phyloP scores from a whole-genome alignment of 306 rosid species.

The Glycine soja region DNA sequence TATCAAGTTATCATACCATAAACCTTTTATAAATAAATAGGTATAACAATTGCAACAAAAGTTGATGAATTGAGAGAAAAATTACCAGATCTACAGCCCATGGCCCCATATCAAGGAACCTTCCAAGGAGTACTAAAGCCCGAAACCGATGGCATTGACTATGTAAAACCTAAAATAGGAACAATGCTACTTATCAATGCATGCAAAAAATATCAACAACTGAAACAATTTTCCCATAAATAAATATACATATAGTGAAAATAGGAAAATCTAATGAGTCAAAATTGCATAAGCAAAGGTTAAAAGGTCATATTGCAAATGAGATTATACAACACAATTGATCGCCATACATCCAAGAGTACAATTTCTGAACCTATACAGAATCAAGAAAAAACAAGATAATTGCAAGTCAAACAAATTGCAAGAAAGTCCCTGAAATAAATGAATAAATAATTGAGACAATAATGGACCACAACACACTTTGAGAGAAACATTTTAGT shows the following conservation, averaged over 20 bases:
- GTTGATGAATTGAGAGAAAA: conserved; percentile 25
- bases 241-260: conserved; percentile 6
- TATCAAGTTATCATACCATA: conserved; percentile 34
- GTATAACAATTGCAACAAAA: conserved; percentile 31
- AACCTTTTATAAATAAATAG: not conserved
- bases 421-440: not conserved
- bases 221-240: conserved; percentile 25
- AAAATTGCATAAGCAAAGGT: conserved; percentile 1
- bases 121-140: conserved; percentile 93
- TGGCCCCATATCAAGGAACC: conserved; percentile 98
- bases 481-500: not conserved
- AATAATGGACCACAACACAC: conserved; percentile 18
- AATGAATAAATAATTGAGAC: conserved; percentile 15
- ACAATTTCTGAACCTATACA: conserved; percentile 32
- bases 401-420: conserved; percentile 29
- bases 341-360: conserved; percentile 5
- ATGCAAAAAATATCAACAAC: conserved; percentile 30
- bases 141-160: conserved; percentile 94
- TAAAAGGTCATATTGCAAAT: conserved; percentile 8
- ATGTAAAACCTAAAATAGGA: conserved; percentile 81
- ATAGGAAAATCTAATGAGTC: conserved; percentile 13
- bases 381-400: conserved; percentile 8
- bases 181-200: conserved; percentile 39
- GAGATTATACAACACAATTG: not conserved
- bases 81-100: conserved; percentile 99